Conservation (phyloP, 2,329 filamentous ascomycete species). For the Apiospora sp. region DNA sequence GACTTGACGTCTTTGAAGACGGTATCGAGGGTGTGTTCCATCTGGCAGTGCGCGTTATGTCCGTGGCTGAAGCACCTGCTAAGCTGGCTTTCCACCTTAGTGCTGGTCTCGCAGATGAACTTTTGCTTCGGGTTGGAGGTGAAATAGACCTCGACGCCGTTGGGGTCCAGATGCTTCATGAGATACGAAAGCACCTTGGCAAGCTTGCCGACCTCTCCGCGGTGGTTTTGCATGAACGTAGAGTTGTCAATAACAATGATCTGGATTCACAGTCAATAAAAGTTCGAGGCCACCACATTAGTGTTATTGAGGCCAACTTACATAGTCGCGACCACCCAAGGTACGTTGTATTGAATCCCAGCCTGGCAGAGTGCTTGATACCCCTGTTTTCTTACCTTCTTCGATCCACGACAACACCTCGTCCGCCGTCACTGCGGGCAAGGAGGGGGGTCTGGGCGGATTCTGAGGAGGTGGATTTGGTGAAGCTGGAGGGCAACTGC, state of each 20-base stretch:
- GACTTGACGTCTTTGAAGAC: background rate
- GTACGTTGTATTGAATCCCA: background rate
- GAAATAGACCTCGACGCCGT: background rate
- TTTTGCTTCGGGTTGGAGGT: background rate
- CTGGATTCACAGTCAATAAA: background rate
- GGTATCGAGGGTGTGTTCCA: background rate
- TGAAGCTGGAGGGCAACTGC: background rate
- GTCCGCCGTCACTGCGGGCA: too few relatives aligned
- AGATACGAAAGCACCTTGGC: background rate
- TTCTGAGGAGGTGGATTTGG: background rate
- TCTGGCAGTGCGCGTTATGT: background rate
- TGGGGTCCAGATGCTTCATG: background rate
- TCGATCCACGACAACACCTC: background rate
- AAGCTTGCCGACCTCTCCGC: background rate
- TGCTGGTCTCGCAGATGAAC: background rate
- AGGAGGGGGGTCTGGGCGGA: too few relatives aligned
- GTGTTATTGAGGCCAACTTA: background rate
- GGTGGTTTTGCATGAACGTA: background rate
- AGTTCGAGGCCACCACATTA: background rate
- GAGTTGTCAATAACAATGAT: background rate
- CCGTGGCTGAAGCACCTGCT: background rate
- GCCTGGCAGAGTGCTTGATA: background rate
- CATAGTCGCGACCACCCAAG: background rate
- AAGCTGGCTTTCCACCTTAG: background rate
- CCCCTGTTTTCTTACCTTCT: background rate